Conservation (phyloP, 768 basidiomycete species). For the Mycena alexandri region DNA sequence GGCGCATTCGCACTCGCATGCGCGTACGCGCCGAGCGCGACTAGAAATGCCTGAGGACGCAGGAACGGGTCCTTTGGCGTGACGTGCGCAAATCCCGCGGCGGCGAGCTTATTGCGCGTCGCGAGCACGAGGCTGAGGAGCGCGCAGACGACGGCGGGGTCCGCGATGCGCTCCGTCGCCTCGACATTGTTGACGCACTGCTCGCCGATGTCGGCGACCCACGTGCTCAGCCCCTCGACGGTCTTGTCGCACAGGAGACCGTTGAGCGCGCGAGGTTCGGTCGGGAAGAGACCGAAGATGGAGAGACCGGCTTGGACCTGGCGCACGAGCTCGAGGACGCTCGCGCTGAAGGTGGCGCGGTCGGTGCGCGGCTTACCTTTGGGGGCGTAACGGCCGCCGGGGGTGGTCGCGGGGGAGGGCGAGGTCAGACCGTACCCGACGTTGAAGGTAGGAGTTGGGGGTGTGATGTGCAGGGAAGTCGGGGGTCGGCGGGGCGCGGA, state of each 20-base stretch:
- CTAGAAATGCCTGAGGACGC: slow-evolving; percentile 70
- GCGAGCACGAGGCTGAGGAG: slow-evolving; percentile 78
- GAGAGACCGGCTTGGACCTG: slow-evolving; percentile 78
- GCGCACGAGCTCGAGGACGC: slow-evolving; percentile 83
- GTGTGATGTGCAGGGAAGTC: slow-evolving; percentile 34
- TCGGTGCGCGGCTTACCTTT: slow-evolving; percentile 49
- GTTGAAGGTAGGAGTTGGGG: slow-evolving; percentile 38
- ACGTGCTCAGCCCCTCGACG: slow-evolving; percentile 75
- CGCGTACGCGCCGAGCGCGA: slow-evolving; percentile 58
- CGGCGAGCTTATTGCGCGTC: slow-evolving; percentile 77
- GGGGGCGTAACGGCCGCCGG: slow-evolving; percentile 30
- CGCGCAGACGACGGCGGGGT: slow-evolving; percentile 78
- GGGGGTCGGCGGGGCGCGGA: slow-evolving; percentile 39
- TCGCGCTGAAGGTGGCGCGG: slow-evolving; percentile 64
- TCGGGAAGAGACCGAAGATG: slow-evolving; percentile 75
- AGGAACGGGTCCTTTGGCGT: slow-evolving; percentile 86
- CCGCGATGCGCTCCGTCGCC: slow-evolving; percentile 80
- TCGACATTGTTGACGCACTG: slow-evolving; percentile 72
- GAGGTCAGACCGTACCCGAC: slow-evolving; percentile 16
- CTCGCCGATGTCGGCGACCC: slow-evolving; percentile 77
- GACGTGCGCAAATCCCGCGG: slow-evolving; percentile 55
- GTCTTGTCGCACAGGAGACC: slow-evolving; percentile 86
- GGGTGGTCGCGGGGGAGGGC: slow-evolving; percentile 28
- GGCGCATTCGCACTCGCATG: slow-evolving; percentile 37
- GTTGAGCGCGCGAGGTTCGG: slow-evolving; percentile 53